Evolutionary conservation across 2,329 filamentous ascomycete species (phyloP).

Genomic region (Podosphaera aphanis): DNA sequence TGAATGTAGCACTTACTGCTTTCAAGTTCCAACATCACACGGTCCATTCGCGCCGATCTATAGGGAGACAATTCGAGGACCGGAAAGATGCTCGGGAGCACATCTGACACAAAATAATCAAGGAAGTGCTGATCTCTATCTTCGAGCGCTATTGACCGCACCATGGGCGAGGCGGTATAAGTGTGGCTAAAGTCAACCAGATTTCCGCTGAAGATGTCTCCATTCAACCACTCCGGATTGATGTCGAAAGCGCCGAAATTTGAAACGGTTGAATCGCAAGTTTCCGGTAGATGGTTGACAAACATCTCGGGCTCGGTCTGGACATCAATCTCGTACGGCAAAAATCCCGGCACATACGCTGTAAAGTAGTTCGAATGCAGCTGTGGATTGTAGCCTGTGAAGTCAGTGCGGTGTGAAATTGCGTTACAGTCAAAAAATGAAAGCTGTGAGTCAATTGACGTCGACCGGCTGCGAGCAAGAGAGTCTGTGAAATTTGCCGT

Average conservation of each 20-base stretch:
- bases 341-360: conserved; percentile 29
- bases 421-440: conserved; percentile 52
- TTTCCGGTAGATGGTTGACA: conserved; percentile 68
- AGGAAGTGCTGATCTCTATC: conserved; percentile 70
- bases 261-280: conserved; percentile 68
- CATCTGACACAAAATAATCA: conserved; percentile 74
- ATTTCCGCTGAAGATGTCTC: conserved; percentile 47
- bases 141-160: conserved; percentile 54
- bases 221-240: conserved; percentile 35
- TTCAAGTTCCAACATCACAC: conserved; percentile 71
- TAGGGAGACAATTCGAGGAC: conserved; percentile 78
- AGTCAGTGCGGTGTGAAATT: conserved; percentile 20
- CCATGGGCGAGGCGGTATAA: conserved; percentile 26
- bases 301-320: conserved; percentile 90
- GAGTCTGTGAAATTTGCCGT: conserved; percentile 60
- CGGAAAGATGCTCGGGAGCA: conserved; percentile 75
- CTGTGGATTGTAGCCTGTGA: conserved; percentile 37
- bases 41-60: conserved; percentile 54
- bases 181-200: conserved; percentile 65
- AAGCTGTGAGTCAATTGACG: conserved; percentile 60
- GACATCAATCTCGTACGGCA: conserved; percentile 83
- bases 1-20: conserved; percentile 85
- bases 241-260: conserved; percentile 56
- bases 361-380: conserved; percentile 29
- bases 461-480: conserved; percentile 47